Conservation (phyloP, 768 basidiomycete species). For the Gloeophyllum trabeum region DNA sequence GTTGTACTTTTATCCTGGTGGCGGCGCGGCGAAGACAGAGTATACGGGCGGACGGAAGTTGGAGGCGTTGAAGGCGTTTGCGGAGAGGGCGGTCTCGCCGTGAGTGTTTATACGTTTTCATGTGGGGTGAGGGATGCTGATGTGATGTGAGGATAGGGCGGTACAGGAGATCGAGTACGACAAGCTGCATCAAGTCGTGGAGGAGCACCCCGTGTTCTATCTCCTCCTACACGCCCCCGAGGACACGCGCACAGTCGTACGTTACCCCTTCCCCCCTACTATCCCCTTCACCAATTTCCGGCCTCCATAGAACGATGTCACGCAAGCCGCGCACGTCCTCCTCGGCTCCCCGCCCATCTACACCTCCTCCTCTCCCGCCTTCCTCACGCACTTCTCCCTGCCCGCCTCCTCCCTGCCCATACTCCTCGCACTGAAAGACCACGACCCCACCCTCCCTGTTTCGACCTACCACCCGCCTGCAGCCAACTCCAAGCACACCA, state of each 20-base stretch:
- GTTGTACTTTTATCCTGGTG: constrained; percentile 49
- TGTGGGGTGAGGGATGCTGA: constrained; percentile 1
- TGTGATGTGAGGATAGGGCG: constrained; percentile 20
- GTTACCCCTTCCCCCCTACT: constrained; percentile 4
- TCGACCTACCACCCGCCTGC: constrained; percentile 26
- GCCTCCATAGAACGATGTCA: constrained; percentile 33
- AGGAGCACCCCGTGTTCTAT: constrained; percentile 43
- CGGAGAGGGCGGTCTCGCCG: constrained; percentile 64
- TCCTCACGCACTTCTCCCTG: constrained; percentile 21
- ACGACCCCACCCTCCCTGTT: constrained; percentile 32
- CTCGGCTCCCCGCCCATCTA: constrained; percentile 39
- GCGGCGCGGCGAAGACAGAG: constrained; percentile 49
- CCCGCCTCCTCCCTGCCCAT: constrained; percentile 33
- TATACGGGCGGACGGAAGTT: constrained; percentile 67
- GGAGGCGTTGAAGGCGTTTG: constrained; percentile 61
- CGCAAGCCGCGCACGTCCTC: constrained; percentile 41
- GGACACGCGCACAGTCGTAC: constrained; percentile 21
- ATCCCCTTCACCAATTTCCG: background rate
- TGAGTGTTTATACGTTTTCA: constrained; percentile 26
- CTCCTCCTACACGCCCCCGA: constrained; percentile 37
- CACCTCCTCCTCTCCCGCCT: constrained; percentile 20
- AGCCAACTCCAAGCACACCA: constrained; percentile 10
- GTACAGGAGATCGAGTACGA: constrained; percentile 26
- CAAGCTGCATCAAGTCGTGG: constrained; percentile 30
- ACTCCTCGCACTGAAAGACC: constrained; percentile 59